phyloP scores from a whole-genome alignment of 1,284 basidiomycete genomes.

The Sanghuangporus weigelae region DNA sequence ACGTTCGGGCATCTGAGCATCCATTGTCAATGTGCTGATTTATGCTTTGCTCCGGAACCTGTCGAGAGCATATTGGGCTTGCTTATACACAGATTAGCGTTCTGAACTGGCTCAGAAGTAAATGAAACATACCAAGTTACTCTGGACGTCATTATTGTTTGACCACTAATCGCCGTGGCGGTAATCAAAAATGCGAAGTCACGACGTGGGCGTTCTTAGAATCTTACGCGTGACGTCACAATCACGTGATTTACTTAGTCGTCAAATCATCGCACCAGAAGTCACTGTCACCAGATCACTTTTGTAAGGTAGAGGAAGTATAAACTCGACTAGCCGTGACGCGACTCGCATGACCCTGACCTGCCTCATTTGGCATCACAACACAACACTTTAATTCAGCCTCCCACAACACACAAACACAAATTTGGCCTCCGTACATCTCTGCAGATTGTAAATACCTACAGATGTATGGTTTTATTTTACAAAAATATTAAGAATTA shows the following conservation, averaged over 20 bases:
- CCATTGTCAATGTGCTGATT: constrained; percentile 44
- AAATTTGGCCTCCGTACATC: too few relatives aligned
- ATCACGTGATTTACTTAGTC: neutral
- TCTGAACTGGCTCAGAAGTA: neutral
- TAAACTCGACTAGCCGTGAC: too few relatives aligned
- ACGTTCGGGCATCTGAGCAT: constrained; percentile 29
- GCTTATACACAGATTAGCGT: constrained; percentile 3
- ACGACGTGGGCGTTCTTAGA: neutral
- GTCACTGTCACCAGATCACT: neutral
- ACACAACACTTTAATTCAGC: too few relatives aligned
- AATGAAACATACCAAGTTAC: constrained; percentile 6
- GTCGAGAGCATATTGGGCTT: constrained; percentile 42
- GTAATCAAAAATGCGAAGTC: neutral
- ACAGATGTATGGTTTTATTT: too few relatives aligned
- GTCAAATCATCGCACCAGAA: neutral
- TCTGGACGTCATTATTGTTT: neutral
- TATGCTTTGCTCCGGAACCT: constrained; percentile 37
- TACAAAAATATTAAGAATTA: too few relatives aligned
- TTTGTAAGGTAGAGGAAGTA: too few relatives aligned
- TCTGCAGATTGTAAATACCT: too few relatives aligned
- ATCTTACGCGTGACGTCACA: constrained; percentile 1
- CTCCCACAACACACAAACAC: too few relatives aligned
- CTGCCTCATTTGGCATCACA: too few relatives aligned
- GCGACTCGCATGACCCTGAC: too few relatives aligned
- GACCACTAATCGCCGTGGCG: neutral